A percentile compares a stretch with the other conserved stretches of the same genome.
phyloP scores from a whole-genome alignment of 805 yeast genomes.

The Zygotorulaspora sp. region DNA sequence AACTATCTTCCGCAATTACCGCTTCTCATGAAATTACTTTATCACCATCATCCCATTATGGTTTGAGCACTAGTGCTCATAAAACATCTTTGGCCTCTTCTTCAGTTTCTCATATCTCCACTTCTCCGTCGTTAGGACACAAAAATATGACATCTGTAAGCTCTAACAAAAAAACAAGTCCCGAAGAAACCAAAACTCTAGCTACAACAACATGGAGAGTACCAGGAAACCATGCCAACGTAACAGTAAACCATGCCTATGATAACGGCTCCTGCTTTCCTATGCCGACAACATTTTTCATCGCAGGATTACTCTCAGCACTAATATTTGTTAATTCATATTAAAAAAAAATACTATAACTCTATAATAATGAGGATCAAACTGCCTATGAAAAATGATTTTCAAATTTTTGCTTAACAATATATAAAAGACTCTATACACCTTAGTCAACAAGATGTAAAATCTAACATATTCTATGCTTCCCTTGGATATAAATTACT shows the following conservation, averaged over 20 bases:
- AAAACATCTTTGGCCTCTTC: too few species aligned
- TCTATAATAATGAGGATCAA: too few species aligned
- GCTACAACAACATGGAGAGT: background rate
- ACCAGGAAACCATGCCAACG: slow-evolving; percentile 3
- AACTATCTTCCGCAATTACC: too few species aligned
- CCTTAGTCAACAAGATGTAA: too few species aligned
- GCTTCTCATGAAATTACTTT: too few species aligned
- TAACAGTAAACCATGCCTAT: slow-evolving; percentile 6
- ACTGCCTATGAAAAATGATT: too few species aligned
- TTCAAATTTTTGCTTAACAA: background rate
- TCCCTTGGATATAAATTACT: background rate
- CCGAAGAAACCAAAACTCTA: too few species aligned
- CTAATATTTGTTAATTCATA: slow-evolving; percentile 14
- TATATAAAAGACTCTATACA: background rate
- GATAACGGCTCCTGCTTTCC: slow-evolving; percentile 17
- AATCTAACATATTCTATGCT: too few species aligned
- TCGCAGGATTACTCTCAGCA: slow-evolving; percentile 16
- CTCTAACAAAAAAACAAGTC: background rate
- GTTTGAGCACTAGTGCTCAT: too few species aligned
- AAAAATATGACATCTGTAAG: background rate
- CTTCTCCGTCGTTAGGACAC: background rate
- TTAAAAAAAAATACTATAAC: background rate
- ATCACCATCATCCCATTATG: too few species aligned
- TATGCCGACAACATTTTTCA: slow-evolving; percentile 17
- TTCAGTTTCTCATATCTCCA: background rate